Percentiles rank a stretch among this genome's conserved stretches.
These are phyloP conservation scores for Babesia ovis DNA, from an alignment of 169 alveolate species.

Conservation along the genomic window DNA sequence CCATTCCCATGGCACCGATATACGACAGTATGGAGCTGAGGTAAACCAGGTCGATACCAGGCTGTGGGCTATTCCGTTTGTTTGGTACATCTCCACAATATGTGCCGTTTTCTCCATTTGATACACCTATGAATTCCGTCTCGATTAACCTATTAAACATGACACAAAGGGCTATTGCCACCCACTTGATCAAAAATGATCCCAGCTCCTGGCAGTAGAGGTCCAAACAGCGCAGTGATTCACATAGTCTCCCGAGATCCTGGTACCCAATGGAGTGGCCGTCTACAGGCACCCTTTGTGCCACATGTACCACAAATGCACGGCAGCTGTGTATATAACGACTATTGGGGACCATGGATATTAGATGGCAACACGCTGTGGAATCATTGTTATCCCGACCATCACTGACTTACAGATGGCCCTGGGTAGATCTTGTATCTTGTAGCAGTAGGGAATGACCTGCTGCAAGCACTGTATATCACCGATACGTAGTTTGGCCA, in stretches of 20 bases:
- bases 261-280: slow-evolving; percentile 1
- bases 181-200: slow-evolving; percentile 26
- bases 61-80: too few relatives aligned
- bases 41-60: not conserved
- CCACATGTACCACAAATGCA: slow-evolving; percentile 19
- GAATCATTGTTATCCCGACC: not conserved
- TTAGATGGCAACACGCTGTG: slow-evolving; percentile 27
- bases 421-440: slow-evolving; percentile 20
- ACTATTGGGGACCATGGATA: slow-evolving; percentile 24
- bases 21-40: slow-evolving; percentile 38
- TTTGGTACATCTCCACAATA: too few relatives aligned
- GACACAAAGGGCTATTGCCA: not conserved
- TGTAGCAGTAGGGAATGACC: slow-evolving; percentile 43
- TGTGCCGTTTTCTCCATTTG: too few relatives aligned
- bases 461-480: slow-evolving; percentile 18
- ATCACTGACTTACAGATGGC: slow-evolving; percentile 27
- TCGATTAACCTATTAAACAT: slow-evolving; percentile 12
- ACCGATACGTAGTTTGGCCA: slow-evolving; percentile 33
- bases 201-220: slow-evolving; percentile 55
- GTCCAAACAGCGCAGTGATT: slow-evolving; percentile 28
- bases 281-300: slow-evolving; percentile 33
- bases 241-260: slow-evolving; percentile 29
- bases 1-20: slow-evolving; percentile 42
- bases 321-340: not conserved
- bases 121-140: too few relatives aligned